phyloP scores from a whole-genome alignment of 164 flowering plant species.

The Vitis rupestris region DNA sequence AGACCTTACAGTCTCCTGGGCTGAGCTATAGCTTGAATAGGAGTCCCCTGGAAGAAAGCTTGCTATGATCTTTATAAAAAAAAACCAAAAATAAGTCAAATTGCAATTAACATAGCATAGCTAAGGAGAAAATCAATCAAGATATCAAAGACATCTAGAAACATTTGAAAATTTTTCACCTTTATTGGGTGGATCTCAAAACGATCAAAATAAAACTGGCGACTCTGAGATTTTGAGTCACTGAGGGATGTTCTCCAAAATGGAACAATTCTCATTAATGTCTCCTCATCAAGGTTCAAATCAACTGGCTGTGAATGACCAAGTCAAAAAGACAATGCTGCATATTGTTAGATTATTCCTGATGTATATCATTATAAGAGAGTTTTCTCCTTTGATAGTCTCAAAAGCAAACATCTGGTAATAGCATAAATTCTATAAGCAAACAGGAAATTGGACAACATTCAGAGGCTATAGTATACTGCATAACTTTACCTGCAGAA shows the following conservation, averaged over 20 bases:
- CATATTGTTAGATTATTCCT: too few species aligned
- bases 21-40: slow-evolving; percentile 70
- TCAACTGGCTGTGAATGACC: slow-evolving; percentile 64
- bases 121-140: slow-evolving; percentile 1
- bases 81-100: slow-evolving; percentile 17
- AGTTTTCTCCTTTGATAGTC: too few species aligned
- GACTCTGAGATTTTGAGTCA: slow-evolving; percentile 54
- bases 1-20: slow-evolving; percentile 85
- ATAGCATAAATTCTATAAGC: background rate
- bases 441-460: background rate
- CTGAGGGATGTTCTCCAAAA: slow-evolving; percentile 91
- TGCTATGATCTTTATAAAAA: slow-evolving; percentile 54
- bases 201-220: slow-evolving; percentile 80
- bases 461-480: background rate
- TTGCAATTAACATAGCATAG: slow-evolving; percentile 1
- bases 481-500: slow-evolving; percentile 66
- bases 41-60: slow-evolving; percentile 88
- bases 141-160: background rate
- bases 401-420: too few species aligned
- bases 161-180: slow-evolving; percentile 37
- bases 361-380: too few species aligned
- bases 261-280: slow-evolving; percentile 81
- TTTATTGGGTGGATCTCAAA: slow-evolving; percentile 97
- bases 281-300: slow-evolving; percentile 92
- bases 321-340: background rate